These are phyloP conservation scores for Gossypium laxum DNA, from an alignment of 441 rosid species.

Conservation along the genomic window DNA sequence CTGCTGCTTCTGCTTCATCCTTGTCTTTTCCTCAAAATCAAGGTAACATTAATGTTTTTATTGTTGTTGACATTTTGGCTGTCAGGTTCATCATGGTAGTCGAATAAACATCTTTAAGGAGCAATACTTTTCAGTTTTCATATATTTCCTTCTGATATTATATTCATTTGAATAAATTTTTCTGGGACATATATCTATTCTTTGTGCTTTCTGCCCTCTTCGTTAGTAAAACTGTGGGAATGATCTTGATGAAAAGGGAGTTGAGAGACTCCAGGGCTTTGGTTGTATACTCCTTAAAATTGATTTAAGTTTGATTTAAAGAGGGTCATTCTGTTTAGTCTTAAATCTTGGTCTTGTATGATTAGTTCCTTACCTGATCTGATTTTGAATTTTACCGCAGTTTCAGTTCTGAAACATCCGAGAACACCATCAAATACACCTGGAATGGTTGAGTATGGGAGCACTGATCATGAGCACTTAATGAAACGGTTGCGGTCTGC, in stretches of 20 bases:
- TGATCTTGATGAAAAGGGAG: background rate
- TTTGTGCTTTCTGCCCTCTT: background rate
- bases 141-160: background rate
- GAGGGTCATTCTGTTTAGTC: background rate
- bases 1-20: slow-evolving; percentile 39
- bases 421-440: slow-evolving; percentile 20
- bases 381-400: slow-evolving; percentile 11
- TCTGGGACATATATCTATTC: background rate
- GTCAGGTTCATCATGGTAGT: background rate
- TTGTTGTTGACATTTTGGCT: background rate
- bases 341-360: background rate
- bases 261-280: background rate
- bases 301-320: background rate
- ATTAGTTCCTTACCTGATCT: background rate
- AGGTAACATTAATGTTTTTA: slow-evolving; percentile 22
- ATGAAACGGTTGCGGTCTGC: slow-evolving; percentile 26
- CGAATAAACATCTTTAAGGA: background rate
- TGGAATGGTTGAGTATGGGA: slow-evolving; percentile 29
- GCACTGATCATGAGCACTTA: slow-evolving; percentile 27
- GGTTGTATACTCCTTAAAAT: background rate
- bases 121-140: background rate
- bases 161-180: background rate
- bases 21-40: slow-evolving; percentile 36
- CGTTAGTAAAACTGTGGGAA: background rate
- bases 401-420: slow-evolving; percentile 24